Conservation (phyloP, 768 basidiomycete genomes). For the Clavulina sp. region DNA sequence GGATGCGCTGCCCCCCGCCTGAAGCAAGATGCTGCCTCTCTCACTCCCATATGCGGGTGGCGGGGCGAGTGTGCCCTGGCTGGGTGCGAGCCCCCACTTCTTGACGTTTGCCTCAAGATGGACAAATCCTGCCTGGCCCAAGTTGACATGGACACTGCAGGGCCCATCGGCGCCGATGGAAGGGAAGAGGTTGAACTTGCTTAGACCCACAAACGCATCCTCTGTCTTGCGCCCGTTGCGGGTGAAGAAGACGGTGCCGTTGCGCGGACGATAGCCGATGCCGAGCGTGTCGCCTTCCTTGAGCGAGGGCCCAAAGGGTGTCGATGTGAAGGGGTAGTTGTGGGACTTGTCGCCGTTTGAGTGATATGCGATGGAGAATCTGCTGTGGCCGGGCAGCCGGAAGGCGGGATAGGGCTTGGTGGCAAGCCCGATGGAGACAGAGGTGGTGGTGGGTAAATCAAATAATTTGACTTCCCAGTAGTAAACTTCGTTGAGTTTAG, state of each 20-base stretch:
- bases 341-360: conserved; percentile 94
- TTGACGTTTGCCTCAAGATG: conserved; percentile 99
- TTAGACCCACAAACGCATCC: conserved; percentile 85
- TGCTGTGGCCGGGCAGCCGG: conserved; percentile 71
- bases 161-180: conserved; percentile 93
- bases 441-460: conserved; percentile 76
- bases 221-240: conserved; percentile 94
- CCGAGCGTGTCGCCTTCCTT: conserved; percentile 94
- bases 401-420: conserved; percentile 96
- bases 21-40: conserved; percentile 85
- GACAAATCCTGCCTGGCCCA: conserved; percentile 95
- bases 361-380: conserved; percentile 85
- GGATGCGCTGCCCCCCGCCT: conserved; percentile 45
- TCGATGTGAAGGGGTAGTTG: conserved; percentile 84
- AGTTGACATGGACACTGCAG: conserved; percentile 90
- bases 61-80: conserved; percentile 89
- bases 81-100: conserved; percentile 98
- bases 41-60: conserved; percentile 98
- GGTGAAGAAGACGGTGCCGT: conserved; percentile 97
- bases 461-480: conserved; percentile 99
- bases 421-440: conserved; percentile 81
- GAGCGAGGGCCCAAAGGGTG: conserved; percentile 64
- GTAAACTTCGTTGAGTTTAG: conserved; percentile 96
- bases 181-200: conserved; percentile 87
- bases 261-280: conserved; percentile 87